phyloP scores from a whole-genome alignment of 106 monocot genomes.

The Acorus gramineus region DNA sequence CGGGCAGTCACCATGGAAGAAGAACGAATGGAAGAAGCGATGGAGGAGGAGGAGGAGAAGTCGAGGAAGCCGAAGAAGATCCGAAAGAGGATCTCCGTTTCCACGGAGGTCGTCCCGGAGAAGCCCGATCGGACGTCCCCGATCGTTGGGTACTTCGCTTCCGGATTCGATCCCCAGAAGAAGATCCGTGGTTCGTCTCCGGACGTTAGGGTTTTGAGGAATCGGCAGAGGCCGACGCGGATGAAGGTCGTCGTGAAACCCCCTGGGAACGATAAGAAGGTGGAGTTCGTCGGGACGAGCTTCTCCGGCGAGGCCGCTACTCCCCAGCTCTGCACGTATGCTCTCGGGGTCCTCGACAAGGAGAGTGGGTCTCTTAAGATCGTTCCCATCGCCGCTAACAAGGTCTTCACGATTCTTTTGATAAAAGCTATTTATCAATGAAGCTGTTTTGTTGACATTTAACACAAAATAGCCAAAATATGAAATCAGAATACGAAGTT shows the following conservation, averaged over 20 bases:
- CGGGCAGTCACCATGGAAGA: neutral
- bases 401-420: constrained; percentile 25
- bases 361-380: constrained; percentile 58
- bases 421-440: too few species aligned
- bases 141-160: constrained; percentile 76
- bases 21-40: constrained; percentile 10
- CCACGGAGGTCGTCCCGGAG: constrained; percentile 31
- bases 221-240: constrained; percentile 21
- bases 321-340: constrained; percentile 56
- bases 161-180: constrained; percentile 54
- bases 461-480: too few species aligned
- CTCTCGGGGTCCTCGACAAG: constrained; percentile 88
- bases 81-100: constrained; percentile 8
- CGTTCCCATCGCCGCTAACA: constrained; percentile 69
- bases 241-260: constrained; percentile 46
- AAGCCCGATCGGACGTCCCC: constrained; percentile 34
- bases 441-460: too few species aligned
- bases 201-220: constrained; percentile 28
- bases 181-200: constrained; percentile 1
- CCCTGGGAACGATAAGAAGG: constrained; percentile 17
- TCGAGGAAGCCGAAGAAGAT: constrained; percentile 20
- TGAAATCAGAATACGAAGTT: too few species aligned
- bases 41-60: constrained; percentile 5
- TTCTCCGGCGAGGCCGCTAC: constrained; percentile 69
- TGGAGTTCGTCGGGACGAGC: constrained; percentile 73